Conservation (phyloP, 2,329 filamentous ascomycete genomes). For the Aspergillus melleus region DNA sequence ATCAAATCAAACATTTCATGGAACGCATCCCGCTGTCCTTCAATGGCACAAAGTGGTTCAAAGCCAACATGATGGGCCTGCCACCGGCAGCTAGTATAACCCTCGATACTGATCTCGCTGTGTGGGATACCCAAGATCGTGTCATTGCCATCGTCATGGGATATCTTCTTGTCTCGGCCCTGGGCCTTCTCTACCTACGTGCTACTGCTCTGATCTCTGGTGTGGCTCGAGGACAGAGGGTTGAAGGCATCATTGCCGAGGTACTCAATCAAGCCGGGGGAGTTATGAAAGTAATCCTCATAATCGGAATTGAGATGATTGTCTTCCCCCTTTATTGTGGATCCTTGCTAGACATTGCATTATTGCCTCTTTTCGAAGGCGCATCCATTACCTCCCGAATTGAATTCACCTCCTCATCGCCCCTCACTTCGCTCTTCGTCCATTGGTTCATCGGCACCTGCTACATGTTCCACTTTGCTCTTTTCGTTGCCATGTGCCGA, state of each 20-base stretch:
- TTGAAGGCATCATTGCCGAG: conserved; percentile 75
- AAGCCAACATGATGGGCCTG: conserved; percentile 20
- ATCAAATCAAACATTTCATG: conserved; percentile 23
- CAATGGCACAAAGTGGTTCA: conserved; percentile 29
- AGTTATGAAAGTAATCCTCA: conserved; percentile 95
- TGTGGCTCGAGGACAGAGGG: conserved; percentile 53
- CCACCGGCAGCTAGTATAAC: conserved; percentile 20
- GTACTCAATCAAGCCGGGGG: conserved; percentile 89
- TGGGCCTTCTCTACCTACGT: conserved; percentile 77
- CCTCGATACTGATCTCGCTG: conserved; percentile 61
- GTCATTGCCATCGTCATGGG: conserved; percentile 76
- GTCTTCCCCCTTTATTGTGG: conserved; percentile 96
- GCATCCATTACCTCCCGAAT: conserved; percentile 76
- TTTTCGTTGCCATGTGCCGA: conserved; percentile 98
- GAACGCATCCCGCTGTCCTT: conserved; percentile 24
- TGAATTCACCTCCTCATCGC: conserved; percentile 73
- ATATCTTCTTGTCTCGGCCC: conserved; percentile 72
- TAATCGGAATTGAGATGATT: conserved; percentile 99
- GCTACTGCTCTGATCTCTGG: conserved; percentile 68
- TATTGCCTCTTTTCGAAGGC: conserved; percentile 84
- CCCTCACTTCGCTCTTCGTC: conserved; percentile 88
- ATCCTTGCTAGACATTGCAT: conserved; percentile 79
- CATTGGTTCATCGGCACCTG: conserved; percentile 99
- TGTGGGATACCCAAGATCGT: conserved; percentile 69
- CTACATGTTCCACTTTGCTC: conserved; percentile 99